A percentile compares a stretch with the other conserved stretches of the same genome.
phyloP scores from a whole-genome alignment of 2,329 filamentous ascomycete genomes.

The Apiospora sp. region DNA sequence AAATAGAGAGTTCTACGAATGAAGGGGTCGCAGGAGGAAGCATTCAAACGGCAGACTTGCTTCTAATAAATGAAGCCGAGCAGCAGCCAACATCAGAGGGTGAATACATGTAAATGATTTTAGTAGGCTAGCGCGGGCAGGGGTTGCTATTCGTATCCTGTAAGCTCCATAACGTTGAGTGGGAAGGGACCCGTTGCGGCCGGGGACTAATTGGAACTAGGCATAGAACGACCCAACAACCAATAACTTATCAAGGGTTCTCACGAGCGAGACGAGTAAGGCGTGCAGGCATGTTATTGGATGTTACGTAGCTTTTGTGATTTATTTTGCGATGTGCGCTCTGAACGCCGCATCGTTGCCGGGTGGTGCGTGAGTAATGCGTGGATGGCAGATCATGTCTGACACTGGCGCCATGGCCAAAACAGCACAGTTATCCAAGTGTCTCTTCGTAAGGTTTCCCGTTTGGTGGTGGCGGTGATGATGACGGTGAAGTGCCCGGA shows the following conservation, averaged over 20 bases:
- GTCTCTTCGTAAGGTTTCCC: slow-evolving; percentile 9
- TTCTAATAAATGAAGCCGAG: slow-evolving; percentile 20
- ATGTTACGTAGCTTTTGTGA: not conserved
- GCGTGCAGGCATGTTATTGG: not conserved
- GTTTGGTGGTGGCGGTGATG: not conserved
- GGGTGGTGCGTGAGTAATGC: not conserved
- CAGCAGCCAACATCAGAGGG: not conserved
- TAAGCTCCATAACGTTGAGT: not conserved
- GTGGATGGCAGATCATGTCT: slow-evolving; percentile 1
- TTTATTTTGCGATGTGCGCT: not conserved
- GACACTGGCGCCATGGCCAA: slow-evolving; percentile 15
- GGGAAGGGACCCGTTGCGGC: slow-evolving; percentile 6
- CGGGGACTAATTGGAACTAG: slow-evolving; percentile 7
- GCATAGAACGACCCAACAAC: not conserved
- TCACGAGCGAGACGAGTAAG: not conserved
- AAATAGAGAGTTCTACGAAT: slow-evolving; percentile 6
- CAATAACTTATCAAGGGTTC: not conserved
- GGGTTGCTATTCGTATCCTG: slow-evolving; percentile 5
- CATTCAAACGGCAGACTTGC: slow-evolving; percentile 9
- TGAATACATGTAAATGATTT: not conserved
- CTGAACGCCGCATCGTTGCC: not conserved
- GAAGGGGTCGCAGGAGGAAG: slow-evolving; percentile 7
- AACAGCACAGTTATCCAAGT: slow-evolving; percentile 5
- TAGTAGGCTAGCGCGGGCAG: not conserved
- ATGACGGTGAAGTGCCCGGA: slow-evolving; percentile 12